Evolutionary conservation across 2,329 filamentous ascomycete species (phyloP).

Genomic region (Neonectria punicea): DNA sequence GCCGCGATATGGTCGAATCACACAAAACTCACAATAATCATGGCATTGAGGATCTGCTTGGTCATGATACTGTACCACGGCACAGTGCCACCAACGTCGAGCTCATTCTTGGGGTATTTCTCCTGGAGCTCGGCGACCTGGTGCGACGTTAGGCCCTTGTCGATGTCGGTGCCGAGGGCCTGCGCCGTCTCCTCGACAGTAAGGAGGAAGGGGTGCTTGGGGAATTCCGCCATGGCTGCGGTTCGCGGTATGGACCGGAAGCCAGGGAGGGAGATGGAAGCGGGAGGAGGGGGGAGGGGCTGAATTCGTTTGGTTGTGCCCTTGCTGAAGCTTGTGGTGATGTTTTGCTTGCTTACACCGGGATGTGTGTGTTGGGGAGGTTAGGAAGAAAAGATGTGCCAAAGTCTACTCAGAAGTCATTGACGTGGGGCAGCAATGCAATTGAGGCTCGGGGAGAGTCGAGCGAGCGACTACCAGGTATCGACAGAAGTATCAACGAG

Average conservation of each 20-base stretch:
- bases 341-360: background rate
- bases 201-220: conserved; percentile 70
- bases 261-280: conserved; percentile 5
- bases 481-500: conserved; percentile 6
- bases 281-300: background rate
- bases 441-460: conserved; percentile 15
- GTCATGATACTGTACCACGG: conserved; percentile 77
- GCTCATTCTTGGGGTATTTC: conserved; percentile 74
- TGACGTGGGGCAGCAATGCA: conserved; percentile 13
- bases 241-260: conserved; percentile 18
- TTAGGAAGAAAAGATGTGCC: conserved; percentile 1
- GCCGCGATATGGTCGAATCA: background rate
- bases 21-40: conserved; percentile 70
- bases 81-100: conserved; percentile 75
- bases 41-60: conserved; percentile 80
- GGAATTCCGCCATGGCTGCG: conserved; percentile 57
- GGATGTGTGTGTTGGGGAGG: background rate
- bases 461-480: conserved; percentile 7
- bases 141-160: conserved; percentile 71
- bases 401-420: conserved; percentile 35
- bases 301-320: conserved; percentile 17
- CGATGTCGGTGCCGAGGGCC: conserved; percentile 70
- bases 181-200: conserved; percentile 69
- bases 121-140: conserved; percentile 69
- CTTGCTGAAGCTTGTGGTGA: conserved; percentile 11